Conservation (phyloP, 23 red algal genomes). For the Chondrus crispus region DNA sequence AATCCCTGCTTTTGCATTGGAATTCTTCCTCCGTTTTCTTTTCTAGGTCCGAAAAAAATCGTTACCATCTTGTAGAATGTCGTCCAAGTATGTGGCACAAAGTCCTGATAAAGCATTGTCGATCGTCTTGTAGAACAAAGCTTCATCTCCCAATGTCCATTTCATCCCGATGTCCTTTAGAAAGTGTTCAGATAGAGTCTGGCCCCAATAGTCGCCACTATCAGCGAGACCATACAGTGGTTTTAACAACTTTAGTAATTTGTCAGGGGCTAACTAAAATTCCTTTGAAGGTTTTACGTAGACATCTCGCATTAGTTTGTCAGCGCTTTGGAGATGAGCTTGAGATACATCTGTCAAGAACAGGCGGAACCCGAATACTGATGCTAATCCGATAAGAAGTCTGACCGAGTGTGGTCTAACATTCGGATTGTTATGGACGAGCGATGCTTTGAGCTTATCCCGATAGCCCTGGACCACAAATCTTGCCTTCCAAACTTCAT, state of each 20-base stretch:
- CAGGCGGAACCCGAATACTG: not conserved
- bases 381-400: not conserved
- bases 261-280: not conserved
- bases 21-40: not conserved
- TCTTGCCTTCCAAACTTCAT: conserved; percentile 9
- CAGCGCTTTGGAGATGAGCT: not conserved
- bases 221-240: not conserved
- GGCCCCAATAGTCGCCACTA: not conserved
- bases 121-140: not conserved
- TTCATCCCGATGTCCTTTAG: not conserved
- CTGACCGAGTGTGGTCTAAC: not conserved
- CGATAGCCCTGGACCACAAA: conserved; percentile 10
- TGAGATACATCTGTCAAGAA: not conserved
- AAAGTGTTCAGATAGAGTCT: not conserved
- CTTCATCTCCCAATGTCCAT: not conserved
- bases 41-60: not conserved
- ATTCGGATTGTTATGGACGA: not conserved
- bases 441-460: not conserved
- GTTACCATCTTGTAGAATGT: not conserved
- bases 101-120: not conserved
- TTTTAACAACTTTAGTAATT: not conserved
- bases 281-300: conserved; percentile 4
- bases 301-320: not conserved
- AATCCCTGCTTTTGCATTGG: not conserved
- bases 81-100: not conserved